Evolutionary conservation across 75 land plant genomes (phyloP), one percentile per base, ranked within the genome.

Genomic region (Picea glauca): DNA sequence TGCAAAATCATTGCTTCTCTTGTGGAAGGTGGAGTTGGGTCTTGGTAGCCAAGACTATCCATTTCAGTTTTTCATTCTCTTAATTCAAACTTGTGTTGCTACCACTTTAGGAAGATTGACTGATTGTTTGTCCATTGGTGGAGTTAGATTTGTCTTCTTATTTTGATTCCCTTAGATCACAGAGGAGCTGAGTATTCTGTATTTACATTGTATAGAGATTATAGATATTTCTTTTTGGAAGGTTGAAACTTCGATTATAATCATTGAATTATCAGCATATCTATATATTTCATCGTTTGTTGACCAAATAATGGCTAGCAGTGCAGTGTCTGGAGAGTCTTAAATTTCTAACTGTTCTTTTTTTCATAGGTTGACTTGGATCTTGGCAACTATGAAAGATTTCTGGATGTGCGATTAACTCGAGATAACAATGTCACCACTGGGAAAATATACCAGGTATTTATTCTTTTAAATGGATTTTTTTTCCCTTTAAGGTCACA

Each of bases 381-480:
- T 73, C 99, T 96, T 76, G 99, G 99, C 15, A 96, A 96, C 75
- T 96, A 96, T 83, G 99, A 96, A 77, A 78, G 99, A 54, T 96
- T 96, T 79, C 79, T 96, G 20, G 94, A 96, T 77, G 81, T 96
- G 73, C 90, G 88, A 62, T 73, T 96, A 83, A 96, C 99, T 70
- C 84, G 85, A 63, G 94, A 94, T 66, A 90, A 96, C 81, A 96
- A 96, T 60, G 90, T 96, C 57, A 96, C 99, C 2, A 96, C 99
- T 62, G 99, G 99, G 43, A 96, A 96, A 72, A 94, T 96, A 66
- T 94, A 96, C 78, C 94, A 96, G 93, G 99, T 90, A 30, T 72
- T 50, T 13, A 50, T 58, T 50, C 5, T n/a, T n/a, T 70, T 46
- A 13, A 70, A 43, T 12, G 72, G 2, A 3, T 3, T 43, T 40